Evolutionary conservation across 106 monocot genomes (phyloP).

Genomic region (Iris macrosiphon): DNA sequence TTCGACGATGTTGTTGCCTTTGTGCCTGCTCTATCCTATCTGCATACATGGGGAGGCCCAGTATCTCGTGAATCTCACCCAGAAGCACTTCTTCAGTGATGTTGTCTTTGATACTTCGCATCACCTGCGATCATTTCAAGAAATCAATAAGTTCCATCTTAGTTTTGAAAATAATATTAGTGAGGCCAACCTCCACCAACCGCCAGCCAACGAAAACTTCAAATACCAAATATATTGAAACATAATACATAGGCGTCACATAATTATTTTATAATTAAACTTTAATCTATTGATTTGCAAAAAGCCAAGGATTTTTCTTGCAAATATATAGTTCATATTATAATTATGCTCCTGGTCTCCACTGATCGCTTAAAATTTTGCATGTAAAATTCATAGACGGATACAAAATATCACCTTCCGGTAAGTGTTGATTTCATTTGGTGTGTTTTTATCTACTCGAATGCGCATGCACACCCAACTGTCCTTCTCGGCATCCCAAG

Average conservation of each 20-base stretch:
- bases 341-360: neutral
- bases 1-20: conserved; percentile 15
- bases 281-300: too few relatives aligned
- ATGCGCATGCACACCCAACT: conserved; percentile 60
- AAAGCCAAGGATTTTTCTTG: neutral
- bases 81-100: conserved; percentile 50
- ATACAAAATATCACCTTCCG: conserved; percentile 27
- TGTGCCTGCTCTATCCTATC: conserved; percentile 38
- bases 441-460: conserved; percentile 45
- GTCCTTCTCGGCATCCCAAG: conserved; percentile 26
- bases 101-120: conserved; percentile 56
- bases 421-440: conserved; percentile 71
- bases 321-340: neutral
- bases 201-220: too few relatives aligned
- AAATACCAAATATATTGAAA: too few relatives aligned
- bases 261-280: too few relatives aligned
- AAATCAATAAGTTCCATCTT: neutral
- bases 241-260: too few relatives aligned
- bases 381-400: neutral
- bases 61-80: conserved; percentile 37
- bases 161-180: too few relatives aligned
- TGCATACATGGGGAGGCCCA: conserved; percentile 49
- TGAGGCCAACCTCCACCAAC: too few relatives aligned
- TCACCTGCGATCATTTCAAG: conserved; percentile 19
- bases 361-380: neutral